A percentile compares a stretch with the other conserved stretches of the same genome.
These are phyloP conservation scores for Ceratocystis colombiana DNA, from an alignment of 2,329 filamentous ascomycete genomes.

Conservation along the genomic window DNA sequence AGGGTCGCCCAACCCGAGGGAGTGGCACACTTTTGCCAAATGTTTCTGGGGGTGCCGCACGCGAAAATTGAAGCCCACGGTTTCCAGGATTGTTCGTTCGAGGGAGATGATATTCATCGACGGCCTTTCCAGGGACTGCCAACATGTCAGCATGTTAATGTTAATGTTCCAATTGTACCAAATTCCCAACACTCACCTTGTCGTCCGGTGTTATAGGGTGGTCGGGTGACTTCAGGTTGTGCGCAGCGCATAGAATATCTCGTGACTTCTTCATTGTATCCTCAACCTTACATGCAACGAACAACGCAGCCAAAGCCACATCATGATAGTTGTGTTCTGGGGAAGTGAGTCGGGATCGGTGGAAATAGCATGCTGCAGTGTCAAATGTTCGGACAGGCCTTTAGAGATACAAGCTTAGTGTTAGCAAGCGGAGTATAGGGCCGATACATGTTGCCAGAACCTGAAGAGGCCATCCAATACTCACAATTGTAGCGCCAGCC, in stretches of 20 bases:
- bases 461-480: constrained; percentile 29
- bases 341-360: constrained; percentile 81
- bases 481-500: constrained; percentile 68
- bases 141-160: neutral
- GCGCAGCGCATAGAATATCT: constrained; percentile 82
- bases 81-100: constrained; percentile 86
- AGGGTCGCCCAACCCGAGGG: constrained; percentile 38
- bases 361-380: constrained; percentile 84
- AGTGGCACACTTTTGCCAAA: constrained; percentile 66
- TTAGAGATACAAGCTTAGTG: constrained; percentile 15
- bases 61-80: constrained; percentile 86
- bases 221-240: constrained; percentile 65
- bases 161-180: neutral
- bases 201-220: constrained; percentile 70
- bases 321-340: constrained; percentile 81
- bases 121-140: constrained; percentile 65
- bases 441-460: too few relatives aligned
- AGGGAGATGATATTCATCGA: constrained; percentile 78
- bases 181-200: constrained; percentile 45
- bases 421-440: constrained; percentile 13
- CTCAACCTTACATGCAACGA: constrained; percentile 93
- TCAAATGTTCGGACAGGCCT: constrained; percentile 81
- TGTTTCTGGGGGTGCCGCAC: constrained; percentile 78
- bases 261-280: constrained; percentile 95
- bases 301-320: constrained; percentile 75